Percentiles rank a stretch among this genome's conserved stretches.
Conservation (phyloP, 352 stramenopile genomes). For the Pythium dissotocum region DNA sequence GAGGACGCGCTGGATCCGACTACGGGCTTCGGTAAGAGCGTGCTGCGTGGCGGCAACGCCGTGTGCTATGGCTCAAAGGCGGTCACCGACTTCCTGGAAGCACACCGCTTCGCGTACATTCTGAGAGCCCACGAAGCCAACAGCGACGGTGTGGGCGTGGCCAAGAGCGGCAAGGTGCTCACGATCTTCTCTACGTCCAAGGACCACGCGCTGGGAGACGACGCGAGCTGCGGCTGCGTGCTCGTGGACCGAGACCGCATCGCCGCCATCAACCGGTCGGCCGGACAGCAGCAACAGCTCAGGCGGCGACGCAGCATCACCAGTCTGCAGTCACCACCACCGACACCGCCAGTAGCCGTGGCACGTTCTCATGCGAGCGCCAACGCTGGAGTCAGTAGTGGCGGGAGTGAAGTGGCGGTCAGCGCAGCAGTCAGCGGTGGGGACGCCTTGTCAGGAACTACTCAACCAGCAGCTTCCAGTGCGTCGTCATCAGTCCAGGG, state of each 20-base stretch:
- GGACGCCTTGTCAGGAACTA: neutral
- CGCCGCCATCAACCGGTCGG: conserved; percentile 53
- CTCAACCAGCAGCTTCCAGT: neutral
- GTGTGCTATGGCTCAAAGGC: conserved; percentile 77
- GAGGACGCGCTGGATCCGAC: conserved; percentile 58
- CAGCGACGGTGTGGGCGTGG: conserved; percentile 82
- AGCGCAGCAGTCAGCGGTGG: neutral
- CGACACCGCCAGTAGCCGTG: neutral
- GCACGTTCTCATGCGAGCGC: neutral
- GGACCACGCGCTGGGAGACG: conserved; percentile 62
- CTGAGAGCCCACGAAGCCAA: conserved; percentile 75
- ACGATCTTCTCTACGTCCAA: conserved; percentile 80
- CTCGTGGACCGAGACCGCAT: conserved; percentile 68
- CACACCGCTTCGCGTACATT: conserved; percentile 59
- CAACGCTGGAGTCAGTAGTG: neutral
- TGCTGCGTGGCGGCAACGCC: conserved; percentile 50
- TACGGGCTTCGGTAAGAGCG: conserved; percentile 48
- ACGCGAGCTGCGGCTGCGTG: conserved; percentile 61
- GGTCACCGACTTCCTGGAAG: conserved; percentile 56
- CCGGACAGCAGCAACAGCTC: conserved; percentile 26
- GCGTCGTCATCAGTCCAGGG: neutral
- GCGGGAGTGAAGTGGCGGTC: neutral
- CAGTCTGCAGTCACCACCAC: conserved; percentile 7
- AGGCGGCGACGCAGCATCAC: conserved; percentile 37
- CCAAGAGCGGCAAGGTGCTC: conserved; percentile 55